Conservation (phyloP, 306 rosid genomes). For the Fragaria iinumae region DNA sequence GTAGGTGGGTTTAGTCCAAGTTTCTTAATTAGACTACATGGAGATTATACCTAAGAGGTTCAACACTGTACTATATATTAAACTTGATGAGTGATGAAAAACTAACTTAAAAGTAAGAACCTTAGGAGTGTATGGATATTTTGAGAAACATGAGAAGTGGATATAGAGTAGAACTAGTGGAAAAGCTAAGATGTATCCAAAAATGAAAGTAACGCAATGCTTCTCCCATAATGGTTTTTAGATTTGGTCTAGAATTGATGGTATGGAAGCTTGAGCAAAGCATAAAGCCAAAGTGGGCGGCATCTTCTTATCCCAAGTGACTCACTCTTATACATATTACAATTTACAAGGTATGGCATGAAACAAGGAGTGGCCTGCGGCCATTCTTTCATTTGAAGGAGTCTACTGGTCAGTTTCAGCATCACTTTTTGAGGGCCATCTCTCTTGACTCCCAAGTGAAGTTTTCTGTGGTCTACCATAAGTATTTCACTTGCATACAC, state of each 20-base stretch:
- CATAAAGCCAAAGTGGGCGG: slow-evolving; percentile 46
- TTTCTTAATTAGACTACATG: neutral
- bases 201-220: slow-evolving; percentile 10
- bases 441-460: slow-evolving; percentile 62
- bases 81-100: neutral
- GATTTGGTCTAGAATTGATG: slow-evolving; percentile 32
- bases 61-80: neutral
- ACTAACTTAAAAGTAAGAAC: neutral
- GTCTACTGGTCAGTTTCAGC: slow-evolving; percentile 36
- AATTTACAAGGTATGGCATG: slow-evolving; percentile 29
- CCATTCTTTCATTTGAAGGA: slow-evolving; percentile 31
- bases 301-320: slow-evolving; percentile 37
- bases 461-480: slow-evolving; percentile 28
- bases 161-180: neutral
- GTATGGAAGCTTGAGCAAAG: slow-evolving; percentile 29
- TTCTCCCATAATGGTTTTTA: slow-evolving; percentile 32
- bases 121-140: neutral
- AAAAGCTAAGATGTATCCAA: neutral
- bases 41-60: neutral
- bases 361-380: slow-evolving; percentile 32
- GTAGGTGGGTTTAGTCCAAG: slow-evolving; percentile 11
- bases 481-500: neutral
- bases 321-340: slow-evolving; percentile 20
- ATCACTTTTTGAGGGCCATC: slow-evolving; percentile 35
- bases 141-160: slow-evolving; percentile 1